Conservation (phyloP, 106 monocot species). For the Iris macrosiphon region DNA sequence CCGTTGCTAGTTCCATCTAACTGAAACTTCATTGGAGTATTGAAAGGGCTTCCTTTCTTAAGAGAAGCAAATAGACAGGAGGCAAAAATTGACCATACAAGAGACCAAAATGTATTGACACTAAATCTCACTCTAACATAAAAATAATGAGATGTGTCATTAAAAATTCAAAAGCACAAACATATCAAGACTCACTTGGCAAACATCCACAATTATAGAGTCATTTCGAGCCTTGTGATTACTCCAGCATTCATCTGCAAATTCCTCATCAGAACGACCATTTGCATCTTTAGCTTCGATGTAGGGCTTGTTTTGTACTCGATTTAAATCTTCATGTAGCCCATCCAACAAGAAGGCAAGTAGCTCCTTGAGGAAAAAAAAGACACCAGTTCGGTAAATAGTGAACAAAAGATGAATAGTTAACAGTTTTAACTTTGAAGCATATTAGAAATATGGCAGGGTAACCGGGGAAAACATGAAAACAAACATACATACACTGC, state of each 20-base stretch:
- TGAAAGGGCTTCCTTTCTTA: not conserved
- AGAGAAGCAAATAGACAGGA: not conserved
- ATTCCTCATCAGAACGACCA: slow-evolving; percentile 60
- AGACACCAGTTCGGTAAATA: no score
- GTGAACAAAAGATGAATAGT: no score
- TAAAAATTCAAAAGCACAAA: no score
- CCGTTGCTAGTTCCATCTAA: no score
- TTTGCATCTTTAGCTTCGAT: slow-evolving; percentile 71
- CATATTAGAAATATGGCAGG: no score
- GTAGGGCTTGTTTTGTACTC: slow-evolving; percentile 74
- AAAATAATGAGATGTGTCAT: no score
- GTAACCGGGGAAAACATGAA: no score
- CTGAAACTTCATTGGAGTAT: not conserved
- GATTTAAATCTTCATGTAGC: slow-evolving; percentile 75
- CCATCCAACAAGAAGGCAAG: slow-evolving; percentile 82
- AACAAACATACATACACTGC: no score
- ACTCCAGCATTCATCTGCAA: slow-evolving; percentile 64
- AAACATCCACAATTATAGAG: slow-evolving; percentile 63
- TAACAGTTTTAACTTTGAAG: no score
- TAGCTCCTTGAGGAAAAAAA: slow-evolving; percentile 49
- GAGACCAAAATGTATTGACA: no score
- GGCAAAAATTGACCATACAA: not conserved
- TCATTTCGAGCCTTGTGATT: slow-evolving; percentile 80
- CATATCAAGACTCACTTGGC: slow-evolving; percentile 60
- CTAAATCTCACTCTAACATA: no score